These are phyloP conservation scores for Coemansia sp. DNA, from an alignment of 192 early-diverging fungal species.

Conservation along the genomic window DNA sequence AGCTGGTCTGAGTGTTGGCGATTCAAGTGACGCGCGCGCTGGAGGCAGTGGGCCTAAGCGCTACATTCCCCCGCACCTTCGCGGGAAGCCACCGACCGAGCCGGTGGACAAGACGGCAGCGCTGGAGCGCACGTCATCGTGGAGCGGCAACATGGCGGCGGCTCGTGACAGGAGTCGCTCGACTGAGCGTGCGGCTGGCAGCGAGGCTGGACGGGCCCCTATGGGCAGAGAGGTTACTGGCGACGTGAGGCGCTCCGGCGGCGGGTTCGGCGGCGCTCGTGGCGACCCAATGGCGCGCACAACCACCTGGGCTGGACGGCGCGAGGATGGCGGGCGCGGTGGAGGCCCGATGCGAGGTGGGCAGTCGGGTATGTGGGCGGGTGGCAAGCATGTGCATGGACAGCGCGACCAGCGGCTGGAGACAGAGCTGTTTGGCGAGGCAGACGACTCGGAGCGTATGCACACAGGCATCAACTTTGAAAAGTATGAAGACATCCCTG, in stretches of 20 bases:
- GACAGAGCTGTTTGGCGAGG: conserved; percentile 67
- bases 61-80: conserved; percentile 71
- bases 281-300: conserved; percentile 46
- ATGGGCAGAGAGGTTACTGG: conserved; percentile 44
- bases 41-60: conserved; percentile 40
- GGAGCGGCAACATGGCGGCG: conserved; percentile 39
- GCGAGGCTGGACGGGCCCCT: conserved; percentile 12
- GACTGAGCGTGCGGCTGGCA: conserved; percentile 18
- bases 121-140: conserved; percentile 57
- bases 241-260: conserved; percentile 46
- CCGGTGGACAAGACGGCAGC: conserved; percentile 34
- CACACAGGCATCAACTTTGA: conserved; percentile 98
- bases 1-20: conserved; percentile 72
- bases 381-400: conserved; percentile 77
- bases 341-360: conserved; percentile 41
- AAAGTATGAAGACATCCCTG: conserved; percentile 98
- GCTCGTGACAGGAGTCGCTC: conserved; percentile 49
- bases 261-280: conserved; percentile 26
- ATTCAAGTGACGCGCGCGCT: conserved; percentile 38
- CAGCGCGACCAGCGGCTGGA: conserved; percentile 77
- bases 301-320: conserved; percentile 54
- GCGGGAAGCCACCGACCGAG: conserved; percentile 52
- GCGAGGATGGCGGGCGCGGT: conserved; percentile 33
- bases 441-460: conserved; percentile 73
- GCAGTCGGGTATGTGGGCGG: conserved; percentile 63